Conservation (phyloP, 2,329 filamentous ascomycete genomes). For the Pezicula rhizophila region DNA sequence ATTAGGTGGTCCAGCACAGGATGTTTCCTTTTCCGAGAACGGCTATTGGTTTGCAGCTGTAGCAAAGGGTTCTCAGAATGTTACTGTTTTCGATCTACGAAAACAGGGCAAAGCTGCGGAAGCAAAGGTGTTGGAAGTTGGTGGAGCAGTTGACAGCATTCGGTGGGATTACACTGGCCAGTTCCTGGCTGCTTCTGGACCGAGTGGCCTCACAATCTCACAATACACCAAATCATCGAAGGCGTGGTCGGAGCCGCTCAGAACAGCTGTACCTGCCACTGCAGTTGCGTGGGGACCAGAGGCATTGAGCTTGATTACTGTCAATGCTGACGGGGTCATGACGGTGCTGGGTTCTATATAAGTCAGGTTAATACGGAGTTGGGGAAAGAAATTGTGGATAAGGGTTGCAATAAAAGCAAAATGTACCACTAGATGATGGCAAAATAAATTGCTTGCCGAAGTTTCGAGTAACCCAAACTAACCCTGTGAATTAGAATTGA, state of each 20-base stretch:
- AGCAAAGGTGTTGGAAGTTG: constrained; percentile 81
- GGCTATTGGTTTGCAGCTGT: constrained; percentile 91
- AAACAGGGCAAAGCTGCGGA: constrained; percentile 79
- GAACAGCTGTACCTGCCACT: constrained; percentile 66
- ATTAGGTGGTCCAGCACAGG: constrained; percentile 63
- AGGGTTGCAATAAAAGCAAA: constrained; percentile 18
- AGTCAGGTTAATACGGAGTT: constrained; percentile 32
- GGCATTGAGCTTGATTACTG: constrained; percentile 67
- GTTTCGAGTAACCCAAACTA: too few relatives aligned
- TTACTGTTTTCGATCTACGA: constrained; percentile 87
- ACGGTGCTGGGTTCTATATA: constrained; percentile 54
- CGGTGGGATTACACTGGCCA: constrained; percentile 94
- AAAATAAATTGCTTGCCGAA: too few relatives aligned
- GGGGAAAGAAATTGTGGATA: constrained; percentile 10
- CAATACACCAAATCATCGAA: constrained; percentile 85
- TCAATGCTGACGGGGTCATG: constrained; percentile 70
- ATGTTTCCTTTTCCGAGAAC: constrained; percentile 87
- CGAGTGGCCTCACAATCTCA: constrained; percentile 77
- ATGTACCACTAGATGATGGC: constrained; percentile 4
- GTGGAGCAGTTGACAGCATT: constrained; percentile 68
- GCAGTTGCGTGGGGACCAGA: constrained; percentile 72
- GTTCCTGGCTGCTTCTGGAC: constrained; percentile 77
- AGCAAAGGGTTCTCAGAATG: constrained; percentile 67
- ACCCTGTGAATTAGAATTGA: too few relatives aligned
- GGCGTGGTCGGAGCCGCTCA: constrained; percentile 80